Conservation (phyloP, 495 filamentous ascomycete genomes). For the Penicillium simplicissimum region DNA sequence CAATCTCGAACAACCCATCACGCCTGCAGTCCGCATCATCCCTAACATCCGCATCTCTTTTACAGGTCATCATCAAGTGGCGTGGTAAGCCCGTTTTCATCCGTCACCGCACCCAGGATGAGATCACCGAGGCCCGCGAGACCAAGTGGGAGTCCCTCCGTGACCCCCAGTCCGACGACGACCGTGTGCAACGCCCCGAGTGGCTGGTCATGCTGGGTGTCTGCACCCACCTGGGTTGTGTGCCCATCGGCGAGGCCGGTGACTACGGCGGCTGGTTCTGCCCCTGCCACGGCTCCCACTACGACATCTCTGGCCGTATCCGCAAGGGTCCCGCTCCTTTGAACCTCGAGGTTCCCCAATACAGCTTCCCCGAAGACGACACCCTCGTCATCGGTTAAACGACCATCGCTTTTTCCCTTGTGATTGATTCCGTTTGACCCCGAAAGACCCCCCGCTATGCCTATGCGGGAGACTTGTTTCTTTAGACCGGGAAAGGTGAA, state of each 20-base stretch:
- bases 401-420: conserved; percentile 14
- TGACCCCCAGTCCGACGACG: conserved; percentile 87
- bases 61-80: conserved; percentile 98
- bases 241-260: conserved; percentile 97
- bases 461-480: conserved; percentile 15
- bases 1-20: conserved; percentile 6
- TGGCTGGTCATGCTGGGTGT: conserved; percentile 99
- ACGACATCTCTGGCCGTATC: conserved; percentile 97
- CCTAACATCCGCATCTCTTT: conserved; percentile 11
- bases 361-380: conserved; percentile 81
- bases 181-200: conserved; percentile 96
- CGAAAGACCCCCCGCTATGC: not conserved
- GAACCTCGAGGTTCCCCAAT: conserved; percentile 92
- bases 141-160: conserved; percentile 75
- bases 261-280: conserved; percentile 99
- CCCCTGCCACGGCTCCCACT: conserved; percentile 99
- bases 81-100: conserved; percentile 99
- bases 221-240: conserved; percentile 98
- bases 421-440: conserved; percentile 15
- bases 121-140: conserved; percentile 83
- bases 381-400: conserved; percentile 77
- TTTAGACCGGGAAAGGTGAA: conserved; percentile 24
- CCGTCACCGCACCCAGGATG: conserved; percentile 89
- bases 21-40: not conserved
- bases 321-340: conserved; percentile 94